Evolutionary conservation across 495 filamentous ascomycete genomes (phyloP), one percentile per base, ranked within the genome.

Genomic region (Tuber brumale): DNA sequence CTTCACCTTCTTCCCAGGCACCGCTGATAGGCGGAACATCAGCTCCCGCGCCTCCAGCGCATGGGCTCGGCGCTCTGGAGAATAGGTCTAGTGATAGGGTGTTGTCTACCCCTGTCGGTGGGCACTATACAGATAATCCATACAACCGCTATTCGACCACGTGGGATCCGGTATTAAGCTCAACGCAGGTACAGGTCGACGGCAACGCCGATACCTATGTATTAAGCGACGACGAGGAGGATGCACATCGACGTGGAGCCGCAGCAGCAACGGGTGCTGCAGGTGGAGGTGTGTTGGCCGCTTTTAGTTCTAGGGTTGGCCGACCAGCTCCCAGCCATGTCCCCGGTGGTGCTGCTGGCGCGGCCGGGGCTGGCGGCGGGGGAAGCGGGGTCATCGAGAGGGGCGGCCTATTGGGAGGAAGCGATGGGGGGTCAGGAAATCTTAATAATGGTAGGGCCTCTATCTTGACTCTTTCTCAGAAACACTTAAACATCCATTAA

Each of bases 61-160:
- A 77, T 43, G 44, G 39, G 44, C 66, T 43, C 39, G 73, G 44
- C 48, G 39, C 41, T 43, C 37, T 48, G 18, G 69, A 70, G 31
- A 71, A 61, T 45, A 73, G 61, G 37, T 70, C 74, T 14, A 61
- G 31, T 10, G 44, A 74, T 42, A 66, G 77, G 9, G 80, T 82
- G 7, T 72, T 79, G 8, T 77, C 75, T 43, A 75, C 81, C 66
- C 81, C 81, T n/a, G 76, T 82, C 1, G 74, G 77, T 6, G 81
- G 81, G 9, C 81, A 82, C 71, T 82, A 82, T 66, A 80, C 81
- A 1, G 81, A 82, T 51, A 82, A 82, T 27, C 81, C 81, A 5
- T 82, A 82, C 39, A 77, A 75, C 31, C 77, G 81, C 71, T 80
- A 78, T 72, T 76, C 73, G 69, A 82, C 81, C 31, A 82, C 81